Evolutionary conservation across 2,329 filamentous ascomycete genomes (phyloP).

Genomic region (Apiospora saccharicola): DNA sequence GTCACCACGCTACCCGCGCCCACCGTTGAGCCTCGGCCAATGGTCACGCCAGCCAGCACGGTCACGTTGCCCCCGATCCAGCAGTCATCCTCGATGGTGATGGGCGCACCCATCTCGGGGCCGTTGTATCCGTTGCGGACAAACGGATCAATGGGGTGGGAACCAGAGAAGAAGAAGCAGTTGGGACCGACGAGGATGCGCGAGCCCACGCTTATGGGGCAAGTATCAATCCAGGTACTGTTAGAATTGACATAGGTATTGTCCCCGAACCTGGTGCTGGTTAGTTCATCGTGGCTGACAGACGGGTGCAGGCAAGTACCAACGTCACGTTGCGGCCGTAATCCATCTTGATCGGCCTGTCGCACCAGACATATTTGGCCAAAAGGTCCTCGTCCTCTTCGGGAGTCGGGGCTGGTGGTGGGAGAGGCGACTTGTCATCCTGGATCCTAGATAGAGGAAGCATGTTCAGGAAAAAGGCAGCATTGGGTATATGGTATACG

Average conservation of each 20-base stretch:
- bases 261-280: constrained; percentile 61
- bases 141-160: constrained; percentile 78
- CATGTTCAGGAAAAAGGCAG: constrained; percentile 17
- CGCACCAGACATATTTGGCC: constrained; percentile 71
- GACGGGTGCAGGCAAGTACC: constrained; percentile 28
- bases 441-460: constrained; percentile 60
- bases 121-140: constrained; percentile 77
- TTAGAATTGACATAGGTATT: constrained; percentile 80
- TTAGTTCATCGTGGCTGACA: neutral
- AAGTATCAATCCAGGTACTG: constrained; percentile 80
- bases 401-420: constrained; percentile 61
- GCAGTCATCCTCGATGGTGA: constrained; percentile 81
- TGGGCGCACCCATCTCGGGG: constrained; percentile 76
- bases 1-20: constrained; percentile 87
- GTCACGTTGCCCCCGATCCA: constrained; percentile 78
- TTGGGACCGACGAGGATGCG: constrained; percentile 83
- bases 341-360: constrained; percentile 74
- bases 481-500: constrained; percentile 23
- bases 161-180: constrained; percentile 76
- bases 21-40: constrained; percentile 76
- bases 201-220: constrained; percentile 75
- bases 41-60: constrained; percentile 78
- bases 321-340: constrained; percentile 78
- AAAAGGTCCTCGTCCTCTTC: constrained; percentile 73
- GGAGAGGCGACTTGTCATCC: constrained; percentile 68